A percentile compares a stretch with the other conserved stretches of the same genome.
phyloP scores from a whole-genome alignment of 306 rosid genomes.

The Crotalaria pallida region DNA sequence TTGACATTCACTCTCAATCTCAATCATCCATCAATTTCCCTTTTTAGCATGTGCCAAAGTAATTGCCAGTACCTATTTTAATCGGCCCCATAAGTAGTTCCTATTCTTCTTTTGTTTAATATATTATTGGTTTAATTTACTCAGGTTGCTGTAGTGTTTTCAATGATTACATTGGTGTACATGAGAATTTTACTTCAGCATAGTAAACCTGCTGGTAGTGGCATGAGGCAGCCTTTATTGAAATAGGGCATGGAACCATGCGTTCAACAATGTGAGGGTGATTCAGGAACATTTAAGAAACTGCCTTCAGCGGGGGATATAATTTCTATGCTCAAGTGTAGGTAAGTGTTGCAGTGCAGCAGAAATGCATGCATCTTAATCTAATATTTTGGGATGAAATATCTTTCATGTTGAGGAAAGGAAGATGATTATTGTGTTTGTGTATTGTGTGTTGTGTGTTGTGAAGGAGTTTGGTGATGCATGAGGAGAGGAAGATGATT shows the following conservation, averaged over 20 bases:
- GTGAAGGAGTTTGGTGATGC: too few relatives aligned
- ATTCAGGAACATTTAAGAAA: slow-evolving; percentile 38
- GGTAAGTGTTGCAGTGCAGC: slow-evolving; percentile 31
- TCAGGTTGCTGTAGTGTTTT: slow-evolving; percentile 57
- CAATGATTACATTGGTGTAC: slow-evolving; percentile 55
- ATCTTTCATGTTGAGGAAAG: too few relatives aligned
- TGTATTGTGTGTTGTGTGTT: too few relatives aligned
- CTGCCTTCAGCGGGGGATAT: slow-evolving; percentile 45
- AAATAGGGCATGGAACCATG: slow-evolving; percentile 21
- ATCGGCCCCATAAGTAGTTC: too few relatives aligned
- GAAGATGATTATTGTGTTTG: too few relatives aligned
- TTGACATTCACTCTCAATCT: too few relatives aligned
- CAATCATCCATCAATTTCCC: too few relatives aligned
- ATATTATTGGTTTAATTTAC: background rate
- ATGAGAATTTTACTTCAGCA: slow-evolving; percentile 84
- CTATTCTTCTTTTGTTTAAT: background rate
- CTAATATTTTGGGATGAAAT: background rate
- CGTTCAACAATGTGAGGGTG: slow-evolving; percentile 8
- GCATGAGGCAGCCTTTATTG: slow-evolving; percentile 53
- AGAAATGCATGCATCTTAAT: background rate
- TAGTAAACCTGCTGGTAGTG: slow-evolving; percentile 32
- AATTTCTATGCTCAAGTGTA: slow-evolving; percentile 41
- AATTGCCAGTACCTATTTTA: too few relatives aligned
- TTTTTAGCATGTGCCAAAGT: too few relatives aligned
- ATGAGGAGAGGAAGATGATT: too few relatives aligned